Percentiles rank a stretch among this genome's conserved stretches.
Conservation (phyloP, 305 asterid genomes). For the Solanum hybrid region DNA sequence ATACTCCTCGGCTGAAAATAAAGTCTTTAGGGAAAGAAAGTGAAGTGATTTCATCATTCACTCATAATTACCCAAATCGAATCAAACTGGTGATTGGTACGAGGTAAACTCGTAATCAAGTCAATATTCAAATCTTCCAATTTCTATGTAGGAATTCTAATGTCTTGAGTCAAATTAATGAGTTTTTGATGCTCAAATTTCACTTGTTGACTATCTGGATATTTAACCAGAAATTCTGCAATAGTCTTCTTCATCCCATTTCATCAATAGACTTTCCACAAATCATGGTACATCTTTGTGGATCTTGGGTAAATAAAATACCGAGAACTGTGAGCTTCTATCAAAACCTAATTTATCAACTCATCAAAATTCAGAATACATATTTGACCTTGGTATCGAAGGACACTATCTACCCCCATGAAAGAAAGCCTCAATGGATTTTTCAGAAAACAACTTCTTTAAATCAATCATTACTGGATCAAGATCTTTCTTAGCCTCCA, state of each 20-base stretch:
- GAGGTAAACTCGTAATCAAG: not conserved
- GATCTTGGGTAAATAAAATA: not conserved
- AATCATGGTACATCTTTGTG: not conserved
- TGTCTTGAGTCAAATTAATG: not conserved
- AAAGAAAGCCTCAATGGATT: not conserved
- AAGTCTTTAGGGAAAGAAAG: not conserved
- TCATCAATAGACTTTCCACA: not conserved
- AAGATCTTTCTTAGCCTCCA: not conserved
- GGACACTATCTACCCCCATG: not conserved
- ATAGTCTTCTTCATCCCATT: not conserved
- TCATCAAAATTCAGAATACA: not conserved
- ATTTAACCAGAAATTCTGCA: not conserved
- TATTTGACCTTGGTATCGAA: not conserved
- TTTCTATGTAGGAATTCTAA: not conserved
- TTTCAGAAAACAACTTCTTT: not conserved
- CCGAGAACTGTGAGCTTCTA: not conserved
- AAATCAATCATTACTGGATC: not conserved
- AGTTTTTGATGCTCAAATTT: not conserved
- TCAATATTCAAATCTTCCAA: not conserved
- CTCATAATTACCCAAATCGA: not conserved
- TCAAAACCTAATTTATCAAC: not conserved
- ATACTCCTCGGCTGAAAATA: not conserved
- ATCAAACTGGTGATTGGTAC: not conserved
- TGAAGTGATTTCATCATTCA: not conserved
- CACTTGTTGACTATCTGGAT: not conserved